Base-by-base conservation (phyloP, 257 asterid genomes). In the Knoxia roxburghii region DNA sequence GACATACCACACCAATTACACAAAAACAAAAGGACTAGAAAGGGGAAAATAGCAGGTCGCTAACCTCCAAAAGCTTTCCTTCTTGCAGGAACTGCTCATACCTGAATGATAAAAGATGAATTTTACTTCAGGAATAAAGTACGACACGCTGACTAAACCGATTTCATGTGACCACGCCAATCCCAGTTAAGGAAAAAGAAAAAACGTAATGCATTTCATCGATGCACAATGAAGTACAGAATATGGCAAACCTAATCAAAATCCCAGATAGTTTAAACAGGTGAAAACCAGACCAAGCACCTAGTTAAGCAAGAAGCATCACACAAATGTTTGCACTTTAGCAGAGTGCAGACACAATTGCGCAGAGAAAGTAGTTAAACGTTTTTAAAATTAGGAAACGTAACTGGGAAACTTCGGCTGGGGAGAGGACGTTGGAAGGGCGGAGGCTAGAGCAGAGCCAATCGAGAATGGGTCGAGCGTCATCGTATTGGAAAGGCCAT, bases 401-500 rank as follows among this genome's bases (percentile, higher is more conserved):
- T 87, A 65, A 92, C 98, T 84, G 96, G 46, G 91, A 76, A 76
- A 92, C 85, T 70, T 92, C 94, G n/a, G 93, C 77, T 17, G 88
- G 86, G 53, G 96, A 83, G 73, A 92, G 97, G 64, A 92, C 98
- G 50, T 89, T 92, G 50, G 97, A 87, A 27, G 90, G 97, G 63
- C 95, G 97, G 59, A 92, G 97, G 77, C 94, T 89, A 23, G 97
- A 92, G 86, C 96, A 89, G 40, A 92, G 89, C 98, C 98, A 92
- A 74, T 92, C 95, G 75, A 92, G 97, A 37, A 92, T 77, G 54
- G 97, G 98, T 17, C 97, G 88, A 78, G 86, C 96, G 75, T 92
- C 98, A 62, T 92, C 98, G 85, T 92, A 89, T 71, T 92, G 98
- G 73, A 92, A 92, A 33, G 98, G 98, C 98, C 98, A 92, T 65